phyloP scores from a whole-genome alignment of 2,329 filamentous ascomycete genomes.

The Paecilomyces niveus region DNA sequence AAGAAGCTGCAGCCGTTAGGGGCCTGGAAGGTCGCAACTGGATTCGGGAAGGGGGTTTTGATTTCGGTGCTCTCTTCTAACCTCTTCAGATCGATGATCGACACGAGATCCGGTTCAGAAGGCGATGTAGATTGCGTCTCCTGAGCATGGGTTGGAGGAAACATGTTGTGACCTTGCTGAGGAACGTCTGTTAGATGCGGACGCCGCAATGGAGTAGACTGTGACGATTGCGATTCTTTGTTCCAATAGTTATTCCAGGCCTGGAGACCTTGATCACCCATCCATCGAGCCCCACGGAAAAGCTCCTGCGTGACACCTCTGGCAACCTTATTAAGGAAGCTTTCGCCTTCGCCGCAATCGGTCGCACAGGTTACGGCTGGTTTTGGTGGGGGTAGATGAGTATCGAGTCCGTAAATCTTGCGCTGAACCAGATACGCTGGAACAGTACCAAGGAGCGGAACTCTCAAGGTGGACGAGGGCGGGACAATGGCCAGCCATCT shows the following conservation, averaged over 20 bases:
- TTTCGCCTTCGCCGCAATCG: slow-evolving; percentile 41
- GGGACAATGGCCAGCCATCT: slow-evolving; percentile 42
- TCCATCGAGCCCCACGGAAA: slow-evolving; percentile 42
- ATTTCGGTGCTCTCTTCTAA: slow-evolving; percentile 34
- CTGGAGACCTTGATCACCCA: slow-evolving; percentile 43
- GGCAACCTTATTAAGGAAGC: slow-evolving; percentile 41
- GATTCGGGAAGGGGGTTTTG: slow-evolving; percentile 26
- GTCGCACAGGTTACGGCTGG: slow-evolving; percentile 38
- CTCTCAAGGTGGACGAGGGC: slow-evolving; percentile 30
- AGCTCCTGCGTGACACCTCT: slow-evolving; percentile 45
- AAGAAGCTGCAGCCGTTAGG: slow-evolving; percentile 44
- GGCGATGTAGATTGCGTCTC: slow-evolving; percentile 27
- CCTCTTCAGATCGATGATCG: slow-evolving; percentile 38
- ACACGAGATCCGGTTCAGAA: slow-evolving; percentile 38
- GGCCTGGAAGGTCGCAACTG: slow-evolving; percentile 40
- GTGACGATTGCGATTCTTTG: slow-evolving; percentile 27
- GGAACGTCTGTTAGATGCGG: slow-evolving; percentile 22
- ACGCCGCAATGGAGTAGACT: slow-evolving; percentile 21
- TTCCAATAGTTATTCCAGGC: slow-evolving; percentile 47
- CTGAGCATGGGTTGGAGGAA: slow-evolving; percentile 41
- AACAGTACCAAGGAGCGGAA: slow-evolving; percentile 36
- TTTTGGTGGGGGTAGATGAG: slow-evolving; percentile 34
- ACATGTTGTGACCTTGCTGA: slow-evolving; percentile 27
- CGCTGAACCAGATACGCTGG: slow-evolving; percentile 25
- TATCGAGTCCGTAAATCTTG: slow-evolving; percentile 35